Evolutionary conservation across 139 green algal genomes (phyloP).

Genomic region (Monoraphidium neglectum): DNA sequence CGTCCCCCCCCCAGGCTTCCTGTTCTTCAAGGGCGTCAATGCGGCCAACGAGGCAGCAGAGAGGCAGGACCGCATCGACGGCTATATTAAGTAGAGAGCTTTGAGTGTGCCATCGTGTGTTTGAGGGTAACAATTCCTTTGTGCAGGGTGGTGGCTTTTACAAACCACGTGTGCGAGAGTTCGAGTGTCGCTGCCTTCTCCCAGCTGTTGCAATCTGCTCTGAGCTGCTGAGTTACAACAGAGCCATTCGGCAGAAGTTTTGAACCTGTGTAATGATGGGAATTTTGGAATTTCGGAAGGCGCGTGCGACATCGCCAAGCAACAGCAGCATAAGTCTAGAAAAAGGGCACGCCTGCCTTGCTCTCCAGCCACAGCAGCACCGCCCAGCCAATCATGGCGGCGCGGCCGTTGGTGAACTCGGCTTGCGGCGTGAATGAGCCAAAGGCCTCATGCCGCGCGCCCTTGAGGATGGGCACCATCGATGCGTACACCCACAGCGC

Average conservation of each 20-base stretch:
- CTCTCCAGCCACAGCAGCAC: conserved; percentile 60
- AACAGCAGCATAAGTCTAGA: conserved; percentile 37
- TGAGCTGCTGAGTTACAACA: no score
- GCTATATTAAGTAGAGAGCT: conserved; percentile 54
- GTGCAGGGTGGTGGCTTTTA: no score
- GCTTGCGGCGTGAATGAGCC: conserved; percentile 64
- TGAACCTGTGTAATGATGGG: no score
- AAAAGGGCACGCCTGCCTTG: conserved; percentile 59
- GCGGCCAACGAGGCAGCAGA: conserved; percentile 77
- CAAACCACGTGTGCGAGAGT: no score
- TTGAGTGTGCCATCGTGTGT: background rate
- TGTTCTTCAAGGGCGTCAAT: conserved; percentile 78
- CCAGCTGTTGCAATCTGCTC: no score
- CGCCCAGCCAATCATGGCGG: conserved; percentile 74
- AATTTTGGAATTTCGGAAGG: no score
- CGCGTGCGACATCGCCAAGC: no score
- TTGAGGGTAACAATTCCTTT: no score
- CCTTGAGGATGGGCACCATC: conserved; percentile 74
- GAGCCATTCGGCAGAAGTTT: no score
- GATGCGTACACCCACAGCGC: conserved; percentile 55
- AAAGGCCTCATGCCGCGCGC: conserved; percentile 75
- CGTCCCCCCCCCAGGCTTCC: conserved; percentile 41
- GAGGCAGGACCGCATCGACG: conserved; percentile 74
- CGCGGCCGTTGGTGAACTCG: conserved; percentile 77
- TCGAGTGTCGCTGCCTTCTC: no score